phyloP scores from a whole-genome alignment of 768 basidiomycete genomes.

The Auricularia cornea region DNA sequence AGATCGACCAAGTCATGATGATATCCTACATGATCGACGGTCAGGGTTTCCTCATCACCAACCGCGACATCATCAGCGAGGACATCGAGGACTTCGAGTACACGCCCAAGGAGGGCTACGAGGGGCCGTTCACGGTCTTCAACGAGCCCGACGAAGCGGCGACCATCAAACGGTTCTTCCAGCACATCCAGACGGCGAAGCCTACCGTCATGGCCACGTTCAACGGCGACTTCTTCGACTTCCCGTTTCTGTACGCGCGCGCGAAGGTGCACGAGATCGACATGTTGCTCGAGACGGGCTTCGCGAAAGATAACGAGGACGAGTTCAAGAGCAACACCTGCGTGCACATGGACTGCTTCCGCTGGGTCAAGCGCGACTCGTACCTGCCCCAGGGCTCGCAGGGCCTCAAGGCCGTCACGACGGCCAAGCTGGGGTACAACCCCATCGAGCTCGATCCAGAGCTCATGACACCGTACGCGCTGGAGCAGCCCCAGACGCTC shows the following conservation, averaged over 20 bases:
- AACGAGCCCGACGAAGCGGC: constrained; percentile 89
- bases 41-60: constrained; percentile 94
- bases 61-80: constrained; percentile 93
- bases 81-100: constrained; percentile 99
- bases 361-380: constrained; percentile 99
- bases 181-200: constrained; percentile 85
- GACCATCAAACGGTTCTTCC: constrained; percentile 80
- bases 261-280: constrained; percentile 85
- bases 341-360: constrained; percentile 98
- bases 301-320: constrained; percentile 82
- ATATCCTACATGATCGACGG: constrained; percentile 99
- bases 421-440: constrained; percentile 90
- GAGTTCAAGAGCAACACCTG: constrained; percentile 91
- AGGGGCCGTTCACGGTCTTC: constrained; percentile 91
- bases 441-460: constrained; percentile 97
- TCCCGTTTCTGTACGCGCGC: constrained; percentile 87
- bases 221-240: constrained; percentile 99
- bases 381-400: constrained; percentile 98
- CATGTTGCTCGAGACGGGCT: constrained; percentile 93
- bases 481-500: constrained; percentile 89
- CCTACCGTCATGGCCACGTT: constrained; percentile 98
- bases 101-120: constrained; percentile 95
- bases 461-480: constrained; percentile 98
- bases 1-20: constrained; percentile 99
- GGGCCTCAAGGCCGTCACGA: constrained; percentile 96